A percentile compares a stretch with the other conserved stretches of the same genome.
Evolutionary conservation across 2,329 filamentous ascomycete genomes (phyloP).

Genomic region (Ophiostoma tasmaniense): DNA sequence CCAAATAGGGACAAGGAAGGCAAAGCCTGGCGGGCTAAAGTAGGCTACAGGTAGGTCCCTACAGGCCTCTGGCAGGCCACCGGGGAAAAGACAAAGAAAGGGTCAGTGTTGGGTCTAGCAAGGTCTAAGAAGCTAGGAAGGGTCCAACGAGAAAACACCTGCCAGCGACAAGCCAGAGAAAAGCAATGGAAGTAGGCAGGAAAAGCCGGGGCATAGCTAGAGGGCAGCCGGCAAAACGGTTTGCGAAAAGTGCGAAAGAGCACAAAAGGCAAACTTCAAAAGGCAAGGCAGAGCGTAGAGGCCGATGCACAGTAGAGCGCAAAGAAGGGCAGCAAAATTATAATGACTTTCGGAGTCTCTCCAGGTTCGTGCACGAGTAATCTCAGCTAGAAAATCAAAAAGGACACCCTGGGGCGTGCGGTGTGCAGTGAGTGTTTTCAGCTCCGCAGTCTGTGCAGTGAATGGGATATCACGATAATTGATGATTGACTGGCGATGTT

Average conservation of each 20-base stretch:
- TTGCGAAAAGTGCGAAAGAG: not conserved
- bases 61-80: not conserved
- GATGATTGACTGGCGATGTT: not conserved
- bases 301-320: no score
- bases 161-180: not conserved
- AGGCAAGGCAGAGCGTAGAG: not conserved
- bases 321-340: slow-evolving; percentile 1
- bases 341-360: slow-evolving; percentile 7
- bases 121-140: not conserved
- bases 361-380: slow-evolving; percentile 12
- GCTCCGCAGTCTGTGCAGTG: not conserved
- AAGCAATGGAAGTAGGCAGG: no score
- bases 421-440: not conserved
- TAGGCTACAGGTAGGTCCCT: not conserved
- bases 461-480: not conserved
- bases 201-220: no score
- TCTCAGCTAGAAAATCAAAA: slow-evolving; percentile 9
- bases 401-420: not conserved
- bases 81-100: not conserved
- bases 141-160: not conserved
- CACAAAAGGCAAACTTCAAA: not conserved
- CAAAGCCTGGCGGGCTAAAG: not conserved
- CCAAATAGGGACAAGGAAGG: not conserved
- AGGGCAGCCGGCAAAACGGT: no score
- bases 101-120: not conserved